A percentile compares a stretch with the other conserved stretches of the same genome.
phyloP scores from a whole-genome alignment of 2,329 filamentous ascomycete species.

The Fusarium burgessii region DNA sequence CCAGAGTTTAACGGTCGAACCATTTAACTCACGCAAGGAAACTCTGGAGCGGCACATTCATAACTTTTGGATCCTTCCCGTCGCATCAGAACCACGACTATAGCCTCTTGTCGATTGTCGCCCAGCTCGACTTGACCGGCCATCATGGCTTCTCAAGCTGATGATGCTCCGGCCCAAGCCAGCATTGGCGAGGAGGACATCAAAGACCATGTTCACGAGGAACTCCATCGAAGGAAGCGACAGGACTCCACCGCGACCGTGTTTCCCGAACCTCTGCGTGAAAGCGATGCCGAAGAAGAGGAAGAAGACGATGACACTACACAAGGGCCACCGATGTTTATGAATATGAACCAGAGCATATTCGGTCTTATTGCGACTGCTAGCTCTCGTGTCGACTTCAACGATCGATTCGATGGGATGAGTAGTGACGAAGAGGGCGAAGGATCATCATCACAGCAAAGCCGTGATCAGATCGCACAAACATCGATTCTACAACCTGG shows the following conservation, averaged over 20 bases:
- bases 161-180: constrained; percentile 37
- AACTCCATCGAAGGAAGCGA: constrained; percentile 59
- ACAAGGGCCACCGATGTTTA: constrained; percentile 63
- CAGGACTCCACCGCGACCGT: constrained; percentile 53
- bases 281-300: constrained; percentile 61
- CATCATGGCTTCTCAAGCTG: constrained; percentile 39
- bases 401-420: constrained; percentile 80
- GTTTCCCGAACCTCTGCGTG: constrained; percentile 65
- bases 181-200: constrained; percentile 51
- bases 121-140: constrained; percentile 21
- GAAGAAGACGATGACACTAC: constrained; percentile 62
- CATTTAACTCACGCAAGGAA: background rate
- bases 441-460: constrained; percentile 57
- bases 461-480: constrained; percentile 57
- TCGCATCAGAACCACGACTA: background rate
- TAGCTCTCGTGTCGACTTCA: constrained; percentile 84
- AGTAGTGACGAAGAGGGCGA: constrained; percentile 87
- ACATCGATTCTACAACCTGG: constrained; percentile 56
- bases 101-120: constrained; percentile 8
- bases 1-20: background rate
- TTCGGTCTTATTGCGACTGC: constrained; percentile 93
- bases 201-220: constrained; percentile 57
- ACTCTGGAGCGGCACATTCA: background rate
- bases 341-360: constrained; percentile 93
- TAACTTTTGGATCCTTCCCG: background rate